Conservation (phyloP, 805 yeast genomes). For the Metschnikowia kofuensis region DNA sequence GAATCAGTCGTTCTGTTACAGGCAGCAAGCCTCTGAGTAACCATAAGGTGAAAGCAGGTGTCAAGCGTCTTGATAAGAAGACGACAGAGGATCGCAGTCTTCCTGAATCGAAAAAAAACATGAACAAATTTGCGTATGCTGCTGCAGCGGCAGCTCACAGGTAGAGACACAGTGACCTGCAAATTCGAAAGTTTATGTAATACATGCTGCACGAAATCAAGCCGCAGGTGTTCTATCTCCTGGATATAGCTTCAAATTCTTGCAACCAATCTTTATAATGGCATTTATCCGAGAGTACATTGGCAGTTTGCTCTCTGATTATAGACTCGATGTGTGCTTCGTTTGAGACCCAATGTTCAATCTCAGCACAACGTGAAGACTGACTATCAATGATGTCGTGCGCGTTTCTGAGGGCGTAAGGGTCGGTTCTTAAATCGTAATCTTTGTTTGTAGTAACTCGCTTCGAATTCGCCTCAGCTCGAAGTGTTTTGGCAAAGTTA, state of each 20-base stretch:
- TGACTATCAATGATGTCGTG: slow-evolving; percentile 21
- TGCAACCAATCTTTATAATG: slow-evolving; percentile 35
- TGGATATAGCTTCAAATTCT: slow-evolving; percentile 16
- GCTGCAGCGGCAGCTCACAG: slow-evolving; percentile 43
- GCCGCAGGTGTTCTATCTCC: not conserved
- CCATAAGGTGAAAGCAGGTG: not conserved
- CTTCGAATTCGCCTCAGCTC: slow-evolving; percentile 12
- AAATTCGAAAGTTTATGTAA: too few species aligned
- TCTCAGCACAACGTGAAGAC: slow-evolving; percentile 24
- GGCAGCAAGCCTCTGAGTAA: not conserved
- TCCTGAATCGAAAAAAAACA: slow-evolving; percentile 8
- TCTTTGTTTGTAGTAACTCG: slow-evolving; percentile 7
- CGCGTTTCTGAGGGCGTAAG: slow-evolving; percentile 33
- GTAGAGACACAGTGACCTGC: not conserved
- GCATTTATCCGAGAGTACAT: slow-evolving; percentile 36
- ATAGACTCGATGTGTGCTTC: slow-evolving; percentile 35
- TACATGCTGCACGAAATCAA: too few species aligned
- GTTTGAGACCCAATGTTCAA: slow-evolving; percentile 37
- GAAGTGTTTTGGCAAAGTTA: slow-evolving; percentile 24
- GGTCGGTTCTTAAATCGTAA: slow-evolving; percentile 36
- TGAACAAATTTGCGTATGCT: slow-evolving; percentile 41
- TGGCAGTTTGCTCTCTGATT: slow-evolving; percentile 30
- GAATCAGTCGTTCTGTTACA: slow-evolving; percentile 2
- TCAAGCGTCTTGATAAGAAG: not conserved
- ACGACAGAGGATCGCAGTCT: slow-evolving; percentile 1